Evolutionary conservation across 179 eudicot genomes (phyloP).

Genomic region (Nepenthes alata): DNA sequence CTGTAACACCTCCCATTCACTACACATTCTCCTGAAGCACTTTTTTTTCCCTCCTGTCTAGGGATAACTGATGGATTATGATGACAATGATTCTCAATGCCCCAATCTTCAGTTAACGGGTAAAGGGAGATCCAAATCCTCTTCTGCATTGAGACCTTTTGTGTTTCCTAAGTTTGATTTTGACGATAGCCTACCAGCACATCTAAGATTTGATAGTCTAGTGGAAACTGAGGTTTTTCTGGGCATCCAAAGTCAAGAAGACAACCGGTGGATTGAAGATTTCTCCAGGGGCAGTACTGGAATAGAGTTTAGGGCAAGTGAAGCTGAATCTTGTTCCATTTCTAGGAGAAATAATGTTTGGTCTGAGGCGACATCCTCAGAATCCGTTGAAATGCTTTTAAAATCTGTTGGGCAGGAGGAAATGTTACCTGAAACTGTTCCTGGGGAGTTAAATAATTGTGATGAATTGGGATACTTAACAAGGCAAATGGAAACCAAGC

Average conservation of each 20-base stretch:
- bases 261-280: conserved; percentile 91
- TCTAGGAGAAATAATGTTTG: conserved; percentile 74
- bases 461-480: conserved; percentile 20
- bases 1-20: not conserved
- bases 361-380: conserved; percentile 99
- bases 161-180: conserved; percentile 90
- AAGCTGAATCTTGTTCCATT: conserved; percentile 72
- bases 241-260: conserved; percentile 70
- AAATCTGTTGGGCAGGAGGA: conserved; percentile 97
- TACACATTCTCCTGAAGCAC: not conserved
- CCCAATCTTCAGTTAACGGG: conserved; percentile 67
- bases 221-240: conserved; percentile 90
- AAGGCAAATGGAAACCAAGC: too few species aligned
- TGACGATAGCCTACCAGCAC: conserved; percentile 67
- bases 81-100: conserved; percentile 71
- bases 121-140: conserved; percentile 67
- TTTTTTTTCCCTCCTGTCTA: conserved; percentile 17
- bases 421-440: conserved; percentile 28
- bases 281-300: conserved; percentile 67
- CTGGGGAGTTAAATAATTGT: conserved; percentile 20
- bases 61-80: conserved; percentile 89
- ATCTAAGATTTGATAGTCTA: conserved; percentile 80
- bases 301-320: conserved; percentile 71
- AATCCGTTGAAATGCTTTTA: conserved; percentile 96
- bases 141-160: conserved; percentile 52